These are phyloP conservation scores for Penicillium flavigenum DNA, from an alignment of 495 filamentous ascomycete species.

Conservation along the genomic window DNA sequence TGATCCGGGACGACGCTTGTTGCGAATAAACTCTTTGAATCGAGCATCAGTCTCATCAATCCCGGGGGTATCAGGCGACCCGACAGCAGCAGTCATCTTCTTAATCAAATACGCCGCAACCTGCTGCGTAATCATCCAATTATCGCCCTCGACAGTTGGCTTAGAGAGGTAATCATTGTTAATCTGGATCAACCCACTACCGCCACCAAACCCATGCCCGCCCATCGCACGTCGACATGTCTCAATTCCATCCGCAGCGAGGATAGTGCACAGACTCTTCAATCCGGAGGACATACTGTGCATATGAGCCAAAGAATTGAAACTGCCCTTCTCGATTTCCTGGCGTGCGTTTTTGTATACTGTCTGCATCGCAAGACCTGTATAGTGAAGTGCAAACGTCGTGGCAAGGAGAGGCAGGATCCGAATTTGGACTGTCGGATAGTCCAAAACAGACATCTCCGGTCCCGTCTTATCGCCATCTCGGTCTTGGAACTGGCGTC, in stretches of 20 bases:
- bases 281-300: conserved; percentile 50
- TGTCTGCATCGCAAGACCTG: conserved; percentile 42
- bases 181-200: conserved; percentile 46
- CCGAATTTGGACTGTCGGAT: conserved; percentile 50
- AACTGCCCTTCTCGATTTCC: conserved; percentile 44
- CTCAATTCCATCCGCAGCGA: conserved; percentile 51
- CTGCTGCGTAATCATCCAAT: conserved; percentile 56
- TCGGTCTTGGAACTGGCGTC: conserved; percentile 48
- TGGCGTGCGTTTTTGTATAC: conserved; percentile 38
- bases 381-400: conserved; percentile 51
- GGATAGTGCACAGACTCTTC: conserved; percentile 50
- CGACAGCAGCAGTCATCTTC: conserved; percentile 41
- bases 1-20: background rate
- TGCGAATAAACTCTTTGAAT: conserved; percentile 26
- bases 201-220: conserved; percentile 51
- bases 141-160: conserved; percentile 53
- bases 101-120: conserved; percentile 50
- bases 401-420: conserved; percentile 50
- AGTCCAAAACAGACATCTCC: conserved; percentile 48
- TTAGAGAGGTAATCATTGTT: conserved; percentile 51
- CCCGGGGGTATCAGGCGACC: conserved; percentile 13
- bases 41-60: conserved; percentile 25
- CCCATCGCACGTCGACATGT: conserved; percentile 49
- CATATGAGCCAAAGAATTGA: conserved; percentile 43
- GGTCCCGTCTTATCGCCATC: conserved; percentile 35